Conservation (phyloP, 106 monocot species). For the Cymbidium sinense region DNA sequence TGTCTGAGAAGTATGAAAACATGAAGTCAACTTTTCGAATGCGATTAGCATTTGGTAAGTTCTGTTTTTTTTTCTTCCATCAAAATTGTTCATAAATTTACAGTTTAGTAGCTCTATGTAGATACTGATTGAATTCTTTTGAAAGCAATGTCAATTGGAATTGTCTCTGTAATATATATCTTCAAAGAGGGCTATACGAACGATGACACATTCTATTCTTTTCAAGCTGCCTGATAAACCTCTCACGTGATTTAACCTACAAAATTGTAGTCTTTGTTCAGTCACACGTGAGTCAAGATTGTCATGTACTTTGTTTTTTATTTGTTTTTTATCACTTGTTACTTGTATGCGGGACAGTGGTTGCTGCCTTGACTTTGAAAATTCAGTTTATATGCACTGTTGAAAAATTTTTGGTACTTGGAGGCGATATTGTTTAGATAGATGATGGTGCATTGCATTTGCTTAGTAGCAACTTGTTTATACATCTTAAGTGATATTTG, state of each 20-base stretch:
- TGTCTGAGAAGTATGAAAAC: slow-evolving; percentile 54
- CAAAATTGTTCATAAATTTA: neutral
- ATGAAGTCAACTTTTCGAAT: slow-evolving; percentile 81
- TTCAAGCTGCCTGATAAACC: neutral
- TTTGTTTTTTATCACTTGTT: neutral
- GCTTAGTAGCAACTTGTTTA: neutral
- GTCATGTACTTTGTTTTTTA: neutral
- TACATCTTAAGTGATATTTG: no score
- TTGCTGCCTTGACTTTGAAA: neutral
- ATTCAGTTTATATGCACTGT: neutral
- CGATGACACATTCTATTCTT: neutral
- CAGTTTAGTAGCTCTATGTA: neutral
- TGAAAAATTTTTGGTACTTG: neutral
- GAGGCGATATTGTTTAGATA: neutral
- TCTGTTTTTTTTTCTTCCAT: neutral
- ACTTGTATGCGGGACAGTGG: neutral
- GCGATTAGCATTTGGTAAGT: slow-evolving; percentile 92
- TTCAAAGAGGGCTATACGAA: neutral
- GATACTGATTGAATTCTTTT: neutral
- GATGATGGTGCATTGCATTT: neutral
- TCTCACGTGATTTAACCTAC: neutral
- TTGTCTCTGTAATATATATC: neutral
- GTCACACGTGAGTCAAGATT: neutral
- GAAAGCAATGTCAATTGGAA: neutral
- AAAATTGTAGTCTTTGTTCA: neutral